phyloP scores from a whole-genome alignment of 768 basidiomycete genomes.

The Russula ochroleuca region DNA sequence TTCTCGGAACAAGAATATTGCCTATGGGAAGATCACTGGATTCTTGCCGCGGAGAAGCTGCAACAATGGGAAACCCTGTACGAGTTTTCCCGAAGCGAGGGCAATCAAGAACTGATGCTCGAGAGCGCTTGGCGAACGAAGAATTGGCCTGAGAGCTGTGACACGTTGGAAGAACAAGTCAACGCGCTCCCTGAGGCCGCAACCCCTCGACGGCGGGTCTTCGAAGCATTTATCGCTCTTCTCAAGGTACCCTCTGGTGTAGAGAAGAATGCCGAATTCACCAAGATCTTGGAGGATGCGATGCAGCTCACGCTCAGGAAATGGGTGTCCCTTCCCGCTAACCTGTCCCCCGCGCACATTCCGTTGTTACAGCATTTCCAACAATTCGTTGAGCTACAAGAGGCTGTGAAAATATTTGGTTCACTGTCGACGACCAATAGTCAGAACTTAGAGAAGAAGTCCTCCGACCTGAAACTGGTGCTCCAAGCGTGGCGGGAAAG shows the following conservation, averaged over 20 bases:
- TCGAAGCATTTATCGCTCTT: constrained; percentile 89
- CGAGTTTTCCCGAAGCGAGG: constrained; percentile 84
- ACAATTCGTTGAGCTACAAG: constrained; percentile 96
- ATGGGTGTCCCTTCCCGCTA: constrained; percentile 85
- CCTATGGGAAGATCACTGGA: constrained; percentile 99
- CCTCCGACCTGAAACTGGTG: constrained; percentile 92
- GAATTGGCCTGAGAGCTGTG: constrained; percentile 84
- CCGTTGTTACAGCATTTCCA: constrained; percentile 97
- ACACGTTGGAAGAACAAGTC: constrained; percentile 76
- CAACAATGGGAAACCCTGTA: constrained; percentile 96
- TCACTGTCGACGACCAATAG: constrained; percentile 83
- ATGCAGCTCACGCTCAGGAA: constrained; percentile 95
- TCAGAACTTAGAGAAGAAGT: constrained; percentile 89
- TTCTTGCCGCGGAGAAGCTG: constrained; percentile 88
- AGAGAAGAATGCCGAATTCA: constrained; percentile 86
- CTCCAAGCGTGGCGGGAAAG: constrained; percentile 97
- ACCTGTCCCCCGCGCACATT: constrained; percentile 87
- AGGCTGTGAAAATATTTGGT: constrained; percentile 92
- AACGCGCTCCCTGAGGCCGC: constrained; percentile 76
- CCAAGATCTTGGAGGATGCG: constrained; percentile 85
- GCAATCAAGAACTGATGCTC: constrained; percentile 85
- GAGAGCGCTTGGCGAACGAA: constrained; percentile 94
- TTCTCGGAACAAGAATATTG: constrained; percentile 96
- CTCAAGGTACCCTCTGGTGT: constrained; percentile 76
- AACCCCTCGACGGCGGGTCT: constrained; percentile 95